Conservation (phyloP, 2,329 filamentous ascomycete genomes). For the Chaetothyriales sp. region DNA sequence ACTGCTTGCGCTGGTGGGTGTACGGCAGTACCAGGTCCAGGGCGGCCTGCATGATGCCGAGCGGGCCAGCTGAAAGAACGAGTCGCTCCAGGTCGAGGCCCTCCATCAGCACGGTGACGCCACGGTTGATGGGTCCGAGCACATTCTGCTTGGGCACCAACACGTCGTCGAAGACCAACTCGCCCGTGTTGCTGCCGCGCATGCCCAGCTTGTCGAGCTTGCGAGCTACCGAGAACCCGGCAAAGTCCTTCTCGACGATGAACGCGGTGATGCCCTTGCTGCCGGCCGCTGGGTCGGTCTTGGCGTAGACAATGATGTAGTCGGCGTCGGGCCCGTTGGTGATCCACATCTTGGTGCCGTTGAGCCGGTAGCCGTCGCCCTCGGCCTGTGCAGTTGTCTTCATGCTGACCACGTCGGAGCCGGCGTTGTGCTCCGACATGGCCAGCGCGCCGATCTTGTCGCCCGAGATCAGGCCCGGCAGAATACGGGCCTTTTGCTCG, state of each 20-base stretch:
- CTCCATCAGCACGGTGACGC: conserved; percentile 87
- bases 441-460: conserved; percentile 73
- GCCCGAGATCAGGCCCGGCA: conserved; percentile 69
- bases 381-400: conserved; percentile 66
- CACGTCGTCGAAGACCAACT: conserved; percentile 77
- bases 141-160: conserved; percentile 75
- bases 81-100: conserved; percentile 87
- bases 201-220: conserved; percentile 98
- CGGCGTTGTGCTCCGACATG: conserved; percentile 86
- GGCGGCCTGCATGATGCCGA: conserved; percentile 87
- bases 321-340: conserved; percentile 95
- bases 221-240: conserved; percentile 71
- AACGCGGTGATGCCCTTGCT: conserved; percentile 93
- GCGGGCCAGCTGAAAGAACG: conserved; percentile 74
- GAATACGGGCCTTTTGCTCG: conserved; percentile 64
- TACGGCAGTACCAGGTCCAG: conserved; percentile 80
- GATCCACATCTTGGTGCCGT: conserved; percentile 98
- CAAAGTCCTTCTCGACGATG: conserved; percentile 53
- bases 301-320: conserved; percentile 87
- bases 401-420: conserved; percentile 92
- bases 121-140: conserved; percentile 63
- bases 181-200: conserved; percentile 91
- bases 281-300: conserved; percentile 64
- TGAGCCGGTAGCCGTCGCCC: conserved; percentile 71
- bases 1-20: conserved; percentile 77